Base-by-base conservation (phyloP, 345 rosid genomes). In the Populus davidiana region DNA sequence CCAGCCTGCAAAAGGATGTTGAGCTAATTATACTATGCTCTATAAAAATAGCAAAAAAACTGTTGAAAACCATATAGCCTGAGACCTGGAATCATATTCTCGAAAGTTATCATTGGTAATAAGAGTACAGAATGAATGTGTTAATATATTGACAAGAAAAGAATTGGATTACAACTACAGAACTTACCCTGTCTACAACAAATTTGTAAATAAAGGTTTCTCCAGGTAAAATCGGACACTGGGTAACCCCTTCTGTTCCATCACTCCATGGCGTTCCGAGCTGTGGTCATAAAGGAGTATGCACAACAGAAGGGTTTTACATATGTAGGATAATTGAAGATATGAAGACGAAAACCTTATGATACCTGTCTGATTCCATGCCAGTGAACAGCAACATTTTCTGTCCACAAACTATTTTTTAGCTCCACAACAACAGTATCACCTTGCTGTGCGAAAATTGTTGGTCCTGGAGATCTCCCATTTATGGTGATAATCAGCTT, bases 111-210 rank as follows among this genome's bases (percentile, higher is more conserved):
- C 12, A 8, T 41, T 44, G 49, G 17, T 13, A 44, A 44, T 0
- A 44, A 44, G 50, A 44, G 50, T 4, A 14, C 3, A 44, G 3
- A 44, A 44, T 3, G 17, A 44, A 44, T 1, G 16, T 44, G 18
- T 44, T 13, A 3, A 3, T 13, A 44, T 44, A 44, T 23, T 25
- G 25, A 27, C 20, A 27, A 25, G 33, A 16, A 66, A 66, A 33
- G 39, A 1, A 47, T 88, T 89, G 20, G 52, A 1, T 47, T 13
- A 13, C 18, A 47, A 13, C 18, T 47, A 14, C 13, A 8, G 13
- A 1, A 66, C 87, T 82, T 78, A 90, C 90, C 80, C 95, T 87
- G 71, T 94, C 95, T 27, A 94, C 98, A 12, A 91, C 87, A 36
- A 36, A 83, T 88, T 86, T 25, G 13, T 88, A 86, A 9, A 67